Conservation (phyloP, 495 filamentous ascomycete species). For the Neurospora sublineolata region DNA sequence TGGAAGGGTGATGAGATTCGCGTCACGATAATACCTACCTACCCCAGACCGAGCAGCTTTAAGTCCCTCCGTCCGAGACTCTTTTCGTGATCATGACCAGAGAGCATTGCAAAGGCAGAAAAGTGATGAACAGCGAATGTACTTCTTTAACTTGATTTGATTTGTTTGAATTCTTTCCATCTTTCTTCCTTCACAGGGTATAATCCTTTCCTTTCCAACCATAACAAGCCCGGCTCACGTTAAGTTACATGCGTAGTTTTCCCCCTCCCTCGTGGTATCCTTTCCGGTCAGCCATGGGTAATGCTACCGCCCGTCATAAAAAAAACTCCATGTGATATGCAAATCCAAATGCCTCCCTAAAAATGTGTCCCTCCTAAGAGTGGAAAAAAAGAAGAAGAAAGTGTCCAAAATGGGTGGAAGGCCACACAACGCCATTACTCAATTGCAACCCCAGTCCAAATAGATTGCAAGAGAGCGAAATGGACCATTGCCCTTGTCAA, state of each 20-base stretch:
- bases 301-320: background rate
- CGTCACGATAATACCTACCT: background rate
- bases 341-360: background rate
- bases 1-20: background rate
- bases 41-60: background rate
- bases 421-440: background rate
- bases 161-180: background rate
- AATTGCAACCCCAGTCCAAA: slow-evolving; percentile 8
- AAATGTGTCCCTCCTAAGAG: background rate
- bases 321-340: background rate
- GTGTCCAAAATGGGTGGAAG: background rate
- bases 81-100: background rate
- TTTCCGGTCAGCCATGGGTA: background rate
- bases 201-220: background rate
- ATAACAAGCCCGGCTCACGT: background rate
- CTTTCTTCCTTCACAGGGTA: background rate
- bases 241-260: background rate
- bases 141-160: background rate
- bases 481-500: background rate
- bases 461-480: slow-evolving; percentile 5
- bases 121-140: background rate
- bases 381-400: background rate
- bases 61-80: background rate
- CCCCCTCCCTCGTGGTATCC: background rate
- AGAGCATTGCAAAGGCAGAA: background rate